Evolutionary conservation across 2,329 filamentous ascomycete genomes (phyloP), one percentile per base, ranked within the genome.

Genomic region (Camptophora hylomeconis): DNA sequence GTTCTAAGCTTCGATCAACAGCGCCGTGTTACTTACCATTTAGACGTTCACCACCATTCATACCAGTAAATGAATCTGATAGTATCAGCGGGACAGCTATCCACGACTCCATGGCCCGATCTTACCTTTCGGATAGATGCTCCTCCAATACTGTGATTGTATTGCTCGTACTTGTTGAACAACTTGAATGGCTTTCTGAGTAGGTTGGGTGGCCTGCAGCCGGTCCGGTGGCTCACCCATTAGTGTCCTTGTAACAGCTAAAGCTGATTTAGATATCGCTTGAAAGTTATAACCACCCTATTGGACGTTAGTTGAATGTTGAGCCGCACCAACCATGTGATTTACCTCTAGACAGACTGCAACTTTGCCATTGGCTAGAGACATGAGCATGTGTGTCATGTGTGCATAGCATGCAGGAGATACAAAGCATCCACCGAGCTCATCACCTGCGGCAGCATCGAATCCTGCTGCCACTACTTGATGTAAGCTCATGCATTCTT

Each of bases 331-430:
- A 12, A 32, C 9, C 14, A 5, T 32, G 5, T 22, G 12, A 20
- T 32, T 28, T 36, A 63, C 61, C 53, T 98, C 89, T 2, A 98
- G 65, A 49, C 86, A 94, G 6, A 94, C 87, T 2, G 82, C 80
- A 9, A 98, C 68, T 49, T 86, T 93, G 16, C 89, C 89, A 24
- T 75, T 68, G 1, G 89, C 87, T 12, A 98, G 65, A 2, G 82
- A 84, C 86, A 94, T 95, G 26, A 98, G 70, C 87, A 95, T 94
- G 50, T 94, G 84, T 10, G 89, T 95, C 89, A 98, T 95, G 49
- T 98, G 87, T 9, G 86, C 82, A 50, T 95, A 98, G 49, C 89
- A 92, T 4, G 75, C 60, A 0, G 89, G 89, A 1, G 84, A 79
- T 4, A 98, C 89, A 47, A 83, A 87, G 51, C 89, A 98, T 17